These are phyloP conservation scores for Fusarium avenaceum DNA, from an alignment of 2,329 filamentous ascomycete species.

Conservation along the genomic window DNA sequence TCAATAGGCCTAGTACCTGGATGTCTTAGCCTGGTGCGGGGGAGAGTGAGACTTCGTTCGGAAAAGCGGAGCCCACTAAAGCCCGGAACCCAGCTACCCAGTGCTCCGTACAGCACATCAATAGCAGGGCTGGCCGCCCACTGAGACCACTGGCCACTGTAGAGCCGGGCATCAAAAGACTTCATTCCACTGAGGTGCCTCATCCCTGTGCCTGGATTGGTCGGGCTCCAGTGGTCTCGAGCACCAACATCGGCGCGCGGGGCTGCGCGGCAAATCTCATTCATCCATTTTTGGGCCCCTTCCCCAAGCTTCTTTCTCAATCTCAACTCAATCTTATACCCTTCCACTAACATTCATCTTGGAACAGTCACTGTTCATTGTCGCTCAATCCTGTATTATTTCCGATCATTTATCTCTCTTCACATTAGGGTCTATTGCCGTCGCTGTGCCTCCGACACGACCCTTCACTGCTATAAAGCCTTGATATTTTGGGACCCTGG, in stretches of 20 bases:
- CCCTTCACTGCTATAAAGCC: conserved; percentile 15
- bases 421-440: conserved; percentile 4
- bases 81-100: background rate
- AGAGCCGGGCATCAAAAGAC: conserved; percentile 15
- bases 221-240: conserved; percentile 5
- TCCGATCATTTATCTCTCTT: background rate
- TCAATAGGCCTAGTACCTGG: conserved; percentile 39
- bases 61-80: conserved; percentile 43
- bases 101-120: background rate
- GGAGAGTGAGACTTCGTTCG: conserved; percentile 46
- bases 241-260: conserved; percentile 27
- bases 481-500: conserved; percentile 15
- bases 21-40: conserved; percentile 47
- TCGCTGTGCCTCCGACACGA: conserved; percentile 31
- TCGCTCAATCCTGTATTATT: conserved; percentile 13
- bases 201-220: conserved; percentile 13
- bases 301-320: conserved; percentile 22
- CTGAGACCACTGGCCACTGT: conserved; percentile 10
- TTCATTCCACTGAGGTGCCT: conserved; percentile 9
- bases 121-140: conserved; percentile 16
- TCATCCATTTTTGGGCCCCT: conserved; percentile 38
- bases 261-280: conserved; percentile 41
- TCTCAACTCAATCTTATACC: conserved; percentile 38
- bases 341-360: conserved; percentile 26
- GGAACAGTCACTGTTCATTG: conserved; percentile 21